phyloP scores from a whole-genome alignment of 371 early-diverging fungal genomes.

The Coemansia sp. region DNA sequence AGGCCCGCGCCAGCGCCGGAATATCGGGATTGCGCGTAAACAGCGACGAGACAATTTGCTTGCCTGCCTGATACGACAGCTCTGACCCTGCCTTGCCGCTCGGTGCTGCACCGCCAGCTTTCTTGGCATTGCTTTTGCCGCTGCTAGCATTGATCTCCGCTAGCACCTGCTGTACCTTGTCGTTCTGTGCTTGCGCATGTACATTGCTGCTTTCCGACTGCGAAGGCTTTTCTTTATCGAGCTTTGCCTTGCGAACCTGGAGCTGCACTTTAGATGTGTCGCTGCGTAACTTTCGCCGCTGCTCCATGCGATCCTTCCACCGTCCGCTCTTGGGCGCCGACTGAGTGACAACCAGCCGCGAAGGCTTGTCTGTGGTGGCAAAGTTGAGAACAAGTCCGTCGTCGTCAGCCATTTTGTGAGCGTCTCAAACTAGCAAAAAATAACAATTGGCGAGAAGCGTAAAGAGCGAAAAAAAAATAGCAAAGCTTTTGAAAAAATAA shows the following conservation, averaged over 20 bases:
- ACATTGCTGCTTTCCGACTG: not conserved
- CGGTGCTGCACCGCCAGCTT: not conserved
- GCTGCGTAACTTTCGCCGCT: conserved; percentile 38
- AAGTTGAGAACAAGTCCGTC: conserved; percentile 72
- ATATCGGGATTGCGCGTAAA: conserved; percentile 59
- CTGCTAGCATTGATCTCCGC: not conserved
- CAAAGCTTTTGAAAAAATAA: not conserved
- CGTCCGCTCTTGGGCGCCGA: conserved; percentile 50
- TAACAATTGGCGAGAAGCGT: not conserved
- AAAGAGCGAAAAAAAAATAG: conserved; percentile 1
- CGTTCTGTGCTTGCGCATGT: not conserved
- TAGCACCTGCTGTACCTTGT: conserved; percentile 7
- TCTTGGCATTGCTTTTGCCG: conserved; percentile 11
- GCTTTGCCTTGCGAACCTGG: conserved; percentile 11
- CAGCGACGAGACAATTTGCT: conserved; percentile 58
- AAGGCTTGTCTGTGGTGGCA: conserved; percentile 23
- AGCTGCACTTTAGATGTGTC: conserved; percentile 43
- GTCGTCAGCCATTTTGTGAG: conserved; percentile 37
- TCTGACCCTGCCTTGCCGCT: not conserved
- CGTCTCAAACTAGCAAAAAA: not conserved
- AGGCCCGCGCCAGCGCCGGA: conserved; percentile 23
- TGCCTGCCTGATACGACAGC: conserved; percentile 19
- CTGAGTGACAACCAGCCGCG: conserved; percentile 31
- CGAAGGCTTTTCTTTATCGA: not conserved
- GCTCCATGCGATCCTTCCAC: conserved; percentile 55